Evolutionary conservation across 495 filamentous ascomycete genomes (phyloP).

Genomic region (Neurospora terricola): DNA sequence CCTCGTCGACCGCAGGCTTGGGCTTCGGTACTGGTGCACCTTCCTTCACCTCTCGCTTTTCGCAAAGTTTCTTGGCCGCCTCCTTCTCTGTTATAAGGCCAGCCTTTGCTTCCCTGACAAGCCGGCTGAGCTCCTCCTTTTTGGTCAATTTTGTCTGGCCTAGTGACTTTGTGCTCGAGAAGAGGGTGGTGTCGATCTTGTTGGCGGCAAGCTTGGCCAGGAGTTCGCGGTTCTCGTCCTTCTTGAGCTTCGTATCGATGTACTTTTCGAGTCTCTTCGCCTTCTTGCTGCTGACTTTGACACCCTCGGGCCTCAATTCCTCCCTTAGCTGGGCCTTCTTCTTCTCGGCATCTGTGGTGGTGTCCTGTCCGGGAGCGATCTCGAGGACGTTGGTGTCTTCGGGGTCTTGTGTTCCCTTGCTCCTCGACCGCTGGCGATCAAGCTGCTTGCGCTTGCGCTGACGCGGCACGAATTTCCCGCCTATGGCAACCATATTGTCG

Average conservation of each 20-base stretch:
- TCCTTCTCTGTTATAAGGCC: conserved; percentile 43
- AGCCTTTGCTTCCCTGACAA: conserved; percentile 46
- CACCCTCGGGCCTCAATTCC: conserved; percentile 57
- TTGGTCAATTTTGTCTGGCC: conserved; percentile 59
- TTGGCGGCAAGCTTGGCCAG: conserved; percentile 69
- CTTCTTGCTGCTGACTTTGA: conserved; percentile 84
- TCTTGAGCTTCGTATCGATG: conserved; percentile 89
- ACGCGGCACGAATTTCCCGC: conserved; percentile 60
- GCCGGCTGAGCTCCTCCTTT: conserved; percentile 51
- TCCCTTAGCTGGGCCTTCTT: conserved; percentile 46
- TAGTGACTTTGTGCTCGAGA: conserved; percentile 65
- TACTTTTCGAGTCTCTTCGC: conserved; percentile 93
- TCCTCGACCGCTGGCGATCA: conserved; percentile 42
- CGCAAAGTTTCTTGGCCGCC: conserved; percentile 26
- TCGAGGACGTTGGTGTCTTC: conserved; percentile 57
- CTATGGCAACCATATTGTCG: conserved; percentile 36
- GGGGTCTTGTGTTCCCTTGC: conserved; percentile 23
- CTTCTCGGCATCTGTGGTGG: conserved; percentile 48
- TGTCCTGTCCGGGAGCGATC: conserved; percentile 55
- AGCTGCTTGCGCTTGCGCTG: conserved; percentile 69
- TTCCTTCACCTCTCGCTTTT: conserved; percentile 9
- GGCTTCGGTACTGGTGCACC: not conserved
- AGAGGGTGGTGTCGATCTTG: conserved; percentile 71
- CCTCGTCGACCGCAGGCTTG: conserved; percentile 2
- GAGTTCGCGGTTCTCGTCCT: conserved; percentile 82